Conservation (phyloP, 139 green algal species). For the Tetradesmus obliquus region DNA sequence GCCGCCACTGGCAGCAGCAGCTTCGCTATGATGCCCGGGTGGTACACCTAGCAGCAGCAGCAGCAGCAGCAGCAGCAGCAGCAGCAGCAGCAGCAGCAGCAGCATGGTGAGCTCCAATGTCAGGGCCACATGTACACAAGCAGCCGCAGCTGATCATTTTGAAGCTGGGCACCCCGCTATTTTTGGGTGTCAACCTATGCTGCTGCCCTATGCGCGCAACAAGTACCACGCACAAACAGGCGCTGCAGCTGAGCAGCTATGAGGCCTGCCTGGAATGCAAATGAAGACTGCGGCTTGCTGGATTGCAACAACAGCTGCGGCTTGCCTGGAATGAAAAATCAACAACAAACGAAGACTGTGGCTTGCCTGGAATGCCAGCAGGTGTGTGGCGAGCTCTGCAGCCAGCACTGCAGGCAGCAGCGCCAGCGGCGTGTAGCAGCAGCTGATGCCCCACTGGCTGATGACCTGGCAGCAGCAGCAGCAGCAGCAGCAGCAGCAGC, state of each 20-base stretch:
- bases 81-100: not conserved
- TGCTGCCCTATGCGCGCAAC: too few relatives aligned
- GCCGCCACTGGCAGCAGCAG: not conserved
- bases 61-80: not conserved
- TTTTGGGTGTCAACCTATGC: too few relatives aligned
- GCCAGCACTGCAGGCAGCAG: not conserved
- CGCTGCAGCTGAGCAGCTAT: too few relatives aligned
- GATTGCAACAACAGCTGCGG: too few relatives aligned
- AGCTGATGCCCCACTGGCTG: not conserved
- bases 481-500: not conserved
- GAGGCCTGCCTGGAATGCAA: too few relatives aligned
- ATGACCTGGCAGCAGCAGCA: not conserved
- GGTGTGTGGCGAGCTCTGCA: not conserved
- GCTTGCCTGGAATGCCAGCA: not conserved
- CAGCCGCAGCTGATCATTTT: too few relatives aligned
- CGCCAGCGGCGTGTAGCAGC: not conserved
- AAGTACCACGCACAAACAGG: too few relatives aligned
- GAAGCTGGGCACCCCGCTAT: too few relatives aligned
- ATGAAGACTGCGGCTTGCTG: too few relatives aligned
- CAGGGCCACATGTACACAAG: too few relatives aligned
- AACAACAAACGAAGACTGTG: not conserved
- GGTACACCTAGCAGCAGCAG: slow-evolving; percentile 10
- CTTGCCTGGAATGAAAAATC: too few relatives aligned
- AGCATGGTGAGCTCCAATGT: not conserved
- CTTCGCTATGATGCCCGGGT: not conserved